These are phyloP conservation scores for Colletotrichum navitas DNA, from an alignment of 2,329 filamentous ascomycete genomes.

Conservation along the genomic window DNA sequence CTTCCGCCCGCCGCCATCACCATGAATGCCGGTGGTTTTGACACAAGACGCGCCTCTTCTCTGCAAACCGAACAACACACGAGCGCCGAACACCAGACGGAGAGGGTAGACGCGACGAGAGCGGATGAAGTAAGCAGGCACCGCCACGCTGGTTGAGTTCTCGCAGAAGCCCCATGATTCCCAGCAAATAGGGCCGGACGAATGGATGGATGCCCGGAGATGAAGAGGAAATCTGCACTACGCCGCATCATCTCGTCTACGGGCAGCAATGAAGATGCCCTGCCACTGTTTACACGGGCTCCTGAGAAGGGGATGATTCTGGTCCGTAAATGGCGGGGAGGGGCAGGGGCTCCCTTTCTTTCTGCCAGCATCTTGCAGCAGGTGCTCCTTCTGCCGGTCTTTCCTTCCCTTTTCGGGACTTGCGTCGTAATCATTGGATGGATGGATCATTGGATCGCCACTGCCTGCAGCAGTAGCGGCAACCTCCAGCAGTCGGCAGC, in stretches of 20 bases:
- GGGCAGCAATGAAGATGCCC: constrained; percentile 24
- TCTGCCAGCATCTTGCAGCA: constrained; percentile 6
- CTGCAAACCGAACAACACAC: constrained; percentile 35
- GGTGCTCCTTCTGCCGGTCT: constrained; percentile 7
- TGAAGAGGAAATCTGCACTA: constrained; percentile 13
- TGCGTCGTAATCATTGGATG: constrained; percentile 10
- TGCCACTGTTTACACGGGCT: neutral
- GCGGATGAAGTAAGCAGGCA: constrained; percentile 36
- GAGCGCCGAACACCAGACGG: constrained; percentile 41
- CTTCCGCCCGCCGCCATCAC: constrained; percentile 29
- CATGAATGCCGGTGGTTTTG: constrained; percentile 30
- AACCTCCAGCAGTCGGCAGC: constrained; percentile 20
- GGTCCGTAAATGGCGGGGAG: neutral
- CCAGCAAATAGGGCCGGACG: constrained; percentile 26
- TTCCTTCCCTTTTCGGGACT: constrained; percentile 10
- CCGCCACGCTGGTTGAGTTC: constrained; percentile 31
- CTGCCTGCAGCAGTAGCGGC: constrained; percentile 11
- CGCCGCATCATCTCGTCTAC: constrained; percentile 40
- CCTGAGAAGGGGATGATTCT: neutral
- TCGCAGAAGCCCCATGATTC: constrained; percentile 1
- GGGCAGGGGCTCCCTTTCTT: neutral
- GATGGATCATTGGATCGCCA: constrained; percentile 24
- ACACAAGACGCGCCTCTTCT: constrained; percentile 33
- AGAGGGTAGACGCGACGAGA: neutral
- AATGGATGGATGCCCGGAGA: constrained; percentile 30